phyloP scores from a whole-genome alignment of 1,139 yeast genomes.

The Taiozyma sp. region DNA sequence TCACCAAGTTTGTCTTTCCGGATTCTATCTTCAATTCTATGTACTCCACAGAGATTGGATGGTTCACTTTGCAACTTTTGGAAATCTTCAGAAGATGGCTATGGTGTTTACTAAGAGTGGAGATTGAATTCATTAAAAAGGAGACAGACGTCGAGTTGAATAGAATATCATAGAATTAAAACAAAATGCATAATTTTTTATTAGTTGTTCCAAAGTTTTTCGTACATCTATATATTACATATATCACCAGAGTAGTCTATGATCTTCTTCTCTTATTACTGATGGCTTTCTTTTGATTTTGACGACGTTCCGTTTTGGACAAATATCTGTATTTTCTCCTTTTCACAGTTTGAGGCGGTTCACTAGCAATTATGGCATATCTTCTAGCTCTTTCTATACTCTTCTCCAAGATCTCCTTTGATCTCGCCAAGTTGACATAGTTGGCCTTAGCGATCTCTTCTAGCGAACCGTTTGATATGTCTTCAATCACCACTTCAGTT shows the following conservation, averaged over 20 bases:
- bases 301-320: constrained; percentile 71
- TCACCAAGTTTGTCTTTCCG: constrained; percentile 37
- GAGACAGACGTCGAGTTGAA: constrained; percentile 17
- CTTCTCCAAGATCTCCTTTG: constrained; percentile 55
- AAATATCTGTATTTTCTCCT: constrained; percentile 86
- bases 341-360: constrained; percentile 42
- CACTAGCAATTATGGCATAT: constrained; percentile 50
- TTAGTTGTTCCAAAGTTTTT: background rate
- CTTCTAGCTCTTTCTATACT: constrained; percentile 67
- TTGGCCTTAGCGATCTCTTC: constrained; percentile 55
- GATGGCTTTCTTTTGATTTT: constrained; percentile 53
- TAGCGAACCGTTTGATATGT: constrained; percentile 46
- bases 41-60: constrained; percentile 53
- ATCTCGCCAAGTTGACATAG: constrained; percentile 54
- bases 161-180: background rate
- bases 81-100: constrained; percentile 82
- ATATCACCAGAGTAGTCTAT: background rate
- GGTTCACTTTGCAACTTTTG: constrained; percentile 56
- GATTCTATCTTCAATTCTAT: constrained; percentile 28
- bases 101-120: constrained; percentile 84
- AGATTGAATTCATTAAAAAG: constrained; percentile 48
- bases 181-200: background rate
- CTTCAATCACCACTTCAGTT: constrained; percentile 48
- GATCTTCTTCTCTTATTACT: constrained; percentile 29
- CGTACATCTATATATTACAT: too few relatives aligned